Evolutionary conservation across 352 stramenopile genomes (phyloP), one percentile per base, ranked within the genome.

Genomic region (Pythium scleroteichum): DNA sequence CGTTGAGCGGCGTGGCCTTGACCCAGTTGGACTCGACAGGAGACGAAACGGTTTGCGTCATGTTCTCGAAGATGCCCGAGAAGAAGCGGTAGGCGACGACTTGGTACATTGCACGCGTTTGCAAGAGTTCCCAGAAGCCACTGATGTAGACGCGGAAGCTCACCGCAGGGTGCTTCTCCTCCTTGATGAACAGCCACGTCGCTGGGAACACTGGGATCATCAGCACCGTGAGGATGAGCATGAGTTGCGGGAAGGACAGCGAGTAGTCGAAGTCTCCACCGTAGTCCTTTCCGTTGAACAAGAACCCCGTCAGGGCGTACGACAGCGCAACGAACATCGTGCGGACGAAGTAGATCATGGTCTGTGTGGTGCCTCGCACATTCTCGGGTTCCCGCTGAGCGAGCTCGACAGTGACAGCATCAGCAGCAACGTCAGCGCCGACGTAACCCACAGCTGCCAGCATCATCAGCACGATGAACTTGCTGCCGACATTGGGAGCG

Each of bases 91-190:
- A 59, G 16, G 52, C 52, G 19, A 59, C 26, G 16, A 59, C 52
- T 41, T 71, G 64, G 41, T 65, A 71, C 46, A 71, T 57, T 40
- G 59, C 42, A 16, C 64, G 64, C 16, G 44, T 46, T 46, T 71
- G 49, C 12, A 71, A 6, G 3, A 67, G 39, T 7, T 62, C 42
- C 64, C 64, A 71, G 29, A 71, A 47, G 20, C 40, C 54, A 3
- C 10, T 40, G 19, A 62, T 58, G 60, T 77, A 72, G 23, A 40
- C 20, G n/a, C 19, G 6, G n/a, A 74, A 63, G 8, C 14, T 19
- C 10, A 53, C 22, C 7, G 40, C 44, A 3, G 33, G 27, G 27
- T 53, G 35, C 19, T 52, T 49, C 13, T 59, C 40, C 19, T 68
- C 52, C 16, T 65, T 54, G 24, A 66, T 62, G 38, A 69, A 73